Base-by-base conservation (phyloP, 371 early-diverging fungal genomes). In the Actinomortierella ambigua region DNA sequence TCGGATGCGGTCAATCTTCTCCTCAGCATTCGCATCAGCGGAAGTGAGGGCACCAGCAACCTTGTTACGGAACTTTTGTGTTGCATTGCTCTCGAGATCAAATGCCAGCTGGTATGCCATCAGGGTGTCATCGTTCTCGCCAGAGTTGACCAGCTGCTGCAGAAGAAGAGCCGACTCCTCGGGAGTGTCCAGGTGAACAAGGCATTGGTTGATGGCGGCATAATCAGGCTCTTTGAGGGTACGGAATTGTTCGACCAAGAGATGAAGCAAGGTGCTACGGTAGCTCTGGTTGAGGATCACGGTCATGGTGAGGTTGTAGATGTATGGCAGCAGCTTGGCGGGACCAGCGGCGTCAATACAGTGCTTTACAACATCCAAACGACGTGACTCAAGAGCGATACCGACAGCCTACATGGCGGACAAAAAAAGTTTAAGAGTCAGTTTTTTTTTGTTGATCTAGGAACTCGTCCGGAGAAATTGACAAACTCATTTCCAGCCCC, bases 101-200 rank as follows among this genome's bases (percentile, higher is more conserved):
- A 98, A 98, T 1, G 96, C 96, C 53, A 98, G 91, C 83, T 98
- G 98, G 70, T 92, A 95, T 13, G 96, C 97, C 76, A 92, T 92
- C 61, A 98, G 77, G 55, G 83, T 57, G 52, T 89, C 80, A 65
- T 87, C 89, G 77, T 87, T 87, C 15, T 82, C 65, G 20, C 77
- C 79, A 41, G 83, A 80, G 48, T 77, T 63, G 44, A 88, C 75
- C 53, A 98, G 81, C 17, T 76, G 80, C 57, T 83, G 70, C 48
- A 97, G 79, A 55, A 97, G 75, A 23, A 87, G 82, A 23, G 95
- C 92, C 44, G 92, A 88, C 23, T 86, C 82, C 2, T 66, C 49
- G 11, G 90, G 79, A 64, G 93, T 92, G 64, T 95, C 93, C 55
- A 98, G 82, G 68, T 94, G 92, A 15, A 97, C 90, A 42, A 95